These are phyloP conservation scores for Sclerotinia glacialis DNA, from an alignment of 2,329 filamentous ascomycete species.

Conservation along the genomic window DNA sequence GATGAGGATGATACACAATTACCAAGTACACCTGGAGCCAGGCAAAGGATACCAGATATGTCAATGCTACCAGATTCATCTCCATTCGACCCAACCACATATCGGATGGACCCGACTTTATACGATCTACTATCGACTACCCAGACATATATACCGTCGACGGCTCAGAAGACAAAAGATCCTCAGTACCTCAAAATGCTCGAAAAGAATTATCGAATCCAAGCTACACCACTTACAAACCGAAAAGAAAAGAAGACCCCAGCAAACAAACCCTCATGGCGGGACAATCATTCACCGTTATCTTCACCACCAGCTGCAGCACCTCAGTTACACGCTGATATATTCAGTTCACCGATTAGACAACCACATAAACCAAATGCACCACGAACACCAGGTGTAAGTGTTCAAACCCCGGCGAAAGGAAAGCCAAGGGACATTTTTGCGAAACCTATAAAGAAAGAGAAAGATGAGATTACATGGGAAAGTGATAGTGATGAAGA, in stretches of 20 bases:
- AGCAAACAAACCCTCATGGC: conserved; percentile 38
- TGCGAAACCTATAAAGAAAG: conserved; percentile 34
- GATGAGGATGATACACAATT: conserved; percentile 43
- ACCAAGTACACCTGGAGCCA: conserved; percentile 39
- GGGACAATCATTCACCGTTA: conserved; percentile 42
- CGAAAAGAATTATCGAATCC: conserved; percentile 91
- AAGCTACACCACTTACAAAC: conserved; percentile 76
- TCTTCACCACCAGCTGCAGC: conserved; percentile 77
- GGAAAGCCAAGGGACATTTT: conserved; percentile 52
- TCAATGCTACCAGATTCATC: conserved; percentile 61
- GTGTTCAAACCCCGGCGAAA: conserved; percentile 73
- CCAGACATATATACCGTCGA: conserved; percentile 21
- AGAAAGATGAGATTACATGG: conserved; percentile 62
- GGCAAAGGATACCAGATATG: conserved; percentile 57
- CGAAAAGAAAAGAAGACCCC: conserved; percentile 28
- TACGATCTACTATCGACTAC: conserved; percentile 39
- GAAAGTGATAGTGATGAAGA: conserved; percentile 65
- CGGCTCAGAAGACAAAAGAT: conserved; percentile 52
- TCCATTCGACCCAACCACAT: conserved; percentile 51
- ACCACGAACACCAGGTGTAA: conserved; percentile 76
- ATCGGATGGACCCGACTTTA: conserved; percentile 44
- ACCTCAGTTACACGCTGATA: conserved; percentile 78
- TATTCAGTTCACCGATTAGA: conserved; percentile 74
- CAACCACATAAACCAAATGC: conserved; percentile 36
- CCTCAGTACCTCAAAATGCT: conserved; percentile 86